phyloP scores from a whole-genome alignment of 2,329 filamentous ascomycete genomes.

The Fusarium tuaranense region DNA sequence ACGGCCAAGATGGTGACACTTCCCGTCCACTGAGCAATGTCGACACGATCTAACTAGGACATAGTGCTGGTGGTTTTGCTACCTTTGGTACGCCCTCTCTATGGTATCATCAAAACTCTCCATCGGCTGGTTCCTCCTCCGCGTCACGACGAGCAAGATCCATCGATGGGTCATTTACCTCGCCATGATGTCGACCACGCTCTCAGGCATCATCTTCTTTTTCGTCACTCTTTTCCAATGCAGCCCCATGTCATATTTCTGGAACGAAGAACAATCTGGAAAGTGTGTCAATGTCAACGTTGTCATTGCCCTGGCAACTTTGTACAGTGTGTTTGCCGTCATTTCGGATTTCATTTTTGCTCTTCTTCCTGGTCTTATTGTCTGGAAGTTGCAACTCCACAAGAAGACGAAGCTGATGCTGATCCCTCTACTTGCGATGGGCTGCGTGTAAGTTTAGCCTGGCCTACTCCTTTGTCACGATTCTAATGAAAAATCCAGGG shows the following conservation, averaged over 20 bases:
- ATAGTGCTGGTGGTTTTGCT: constrained; percentile 47
- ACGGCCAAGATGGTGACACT: constrained; percentile 48
- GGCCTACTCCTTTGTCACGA: background rate
- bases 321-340: constrained; percentile 60
- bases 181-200: constrained; percentile 44
- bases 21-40: too few species aligned
- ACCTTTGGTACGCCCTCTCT: constrained; percentile 42
- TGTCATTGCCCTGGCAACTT: constrained; percentile 60
- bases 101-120: constrained; percentile 50
- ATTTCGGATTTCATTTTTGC: constrained; percentile 61
- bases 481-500: constrained; percentile 41
- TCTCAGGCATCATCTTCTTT: constrained; percentile 47
- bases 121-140: constrained; percentile 50
- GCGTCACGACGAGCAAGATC: constrained; percentile 40
- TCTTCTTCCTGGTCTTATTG: constrained; percentile 62
- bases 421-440: constrained; percentile 64
- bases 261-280: constrained; percentile 39
- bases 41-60: background rate
- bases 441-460: constrained; percentile 54
- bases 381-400: constrained; percentile 65
- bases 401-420: constrained; percentile 60
- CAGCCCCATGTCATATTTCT: constrained; percentile 44
- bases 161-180: constrained; percentile 43
- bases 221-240: constrained; percentile 49
- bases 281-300: constrained; percentile 49